Percentiles rank a stretch among this genome's conserved stretches.
phyloP scores from a whole-genome alignment of 1,284 basidiomycete species.

The Gymnopus androsaceus region DNA sequence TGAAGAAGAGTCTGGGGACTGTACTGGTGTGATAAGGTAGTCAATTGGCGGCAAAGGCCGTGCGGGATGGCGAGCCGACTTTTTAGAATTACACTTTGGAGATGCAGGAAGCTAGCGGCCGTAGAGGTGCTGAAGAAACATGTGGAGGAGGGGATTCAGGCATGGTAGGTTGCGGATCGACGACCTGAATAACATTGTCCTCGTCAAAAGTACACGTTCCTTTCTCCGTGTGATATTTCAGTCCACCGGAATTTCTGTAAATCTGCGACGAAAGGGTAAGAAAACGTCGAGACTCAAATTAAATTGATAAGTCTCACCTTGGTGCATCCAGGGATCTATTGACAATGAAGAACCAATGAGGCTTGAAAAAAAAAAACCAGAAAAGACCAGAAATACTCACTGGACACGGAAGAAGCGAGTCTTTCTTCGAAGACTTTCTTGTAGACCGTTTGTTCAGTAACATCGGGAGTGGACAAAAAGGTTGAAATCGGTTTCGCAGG shows the following conservation, averaged over 20 bases:
- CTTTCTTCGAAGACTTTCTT: too few relatives aligned
- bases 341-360: not conserved
- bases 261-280: constrained; percentile 9
- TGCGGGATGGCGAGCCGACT: too few relatives aligned
- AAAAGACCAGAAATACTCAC: not conserved
- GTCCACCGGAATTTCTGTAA: constrained; percentile 24
- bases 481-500: too few relatives aligned
- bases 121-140: too few relatives aligned
- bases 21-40: too few relatives aligned
- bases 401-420: too few relatives aligned
- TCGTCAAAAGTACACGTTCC: constrained; percentile 20
- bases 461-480: too few relatives aligned
- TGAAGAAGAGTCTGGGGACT: too few relatives aligned
- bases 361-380: not conserved
- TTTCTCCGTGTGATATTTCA: constrained; percentile 23
- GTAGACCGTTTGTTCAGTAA: too few relatives aligned
- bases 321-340: constrained; percentile 14
- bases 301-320: constrained; percentile 10
- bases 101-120: too few relatives aligned
- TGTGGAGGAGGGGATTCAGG: not conserved
- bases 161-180: not conserved
- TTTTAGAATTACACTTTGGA: too few relatives aligned
- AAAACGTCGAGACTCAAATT: not conserved
- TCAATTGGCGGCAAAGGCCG: too few relatives aligned
- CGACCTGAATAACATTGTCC: not conserved